These are phyloP conservation scores for Athelia sp. DNA, from an alignment of 1,284 basidiomycete species.

Conservation along the genomic window DNA sequence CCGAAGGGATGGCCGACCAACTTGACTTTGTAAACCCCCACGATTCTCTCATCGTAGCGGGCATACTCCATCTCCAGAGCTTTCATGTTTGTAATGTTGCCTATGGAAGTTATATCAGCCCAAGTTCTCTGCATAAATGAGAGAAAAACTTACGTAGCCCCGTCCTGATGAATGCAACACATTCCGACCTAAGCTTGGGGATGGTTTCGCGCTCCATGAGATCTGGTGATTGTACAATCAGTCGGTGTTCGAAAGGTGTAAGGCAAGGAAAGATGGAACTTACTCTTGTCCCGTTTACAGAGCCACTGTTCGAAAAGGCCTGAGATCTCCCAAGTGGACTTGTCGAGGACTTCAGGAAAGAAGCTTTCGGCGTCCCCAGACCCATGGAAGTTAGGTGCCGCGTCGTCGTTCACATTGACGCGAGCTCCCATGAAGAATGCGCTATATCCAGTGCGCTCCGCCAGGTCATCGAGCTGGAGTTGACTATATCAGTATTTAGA, in stretches of 20 bases:
- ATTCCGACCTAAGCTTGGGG: background rate
- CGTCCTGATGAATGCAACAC: background rate
- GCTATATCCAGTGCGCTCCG: background rate
- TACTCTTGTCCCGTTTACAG: background rate
- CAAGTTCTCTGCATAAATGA: background rate
- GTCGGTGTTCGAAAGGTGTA: background rate
- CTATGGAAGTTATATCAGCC: background rate
- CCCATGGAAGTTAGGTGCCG: background rate
- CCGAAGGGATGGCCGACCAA: background rate
- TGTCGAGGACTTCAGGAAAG: background rate
- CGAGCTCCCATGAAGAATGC: background rate
- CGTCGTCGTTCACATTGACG: background rate
- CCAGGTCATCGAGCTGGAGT: background rate
- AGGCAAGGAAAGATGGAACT: background rate
- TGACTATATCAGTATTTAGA: no score
- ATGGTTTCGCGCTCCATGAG: background rate
- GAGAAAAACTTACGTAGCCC: constrained; percentile 1
- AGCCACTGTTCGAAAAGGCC: background rate
- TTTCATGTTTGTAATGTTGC: background rate
- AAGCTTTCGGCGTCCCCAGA: background rate
- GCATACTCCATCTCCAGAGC: background rate
- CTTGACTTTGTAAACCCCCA: background rate
- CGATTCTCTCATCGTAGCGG: background rate
- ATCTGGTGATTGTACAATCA: background rate
- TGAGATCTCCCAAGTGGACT: background rate